Conservation (phyloP, 2,329 filamentous ascomycete genomes). For the Mariannaea elegans region DNA sequence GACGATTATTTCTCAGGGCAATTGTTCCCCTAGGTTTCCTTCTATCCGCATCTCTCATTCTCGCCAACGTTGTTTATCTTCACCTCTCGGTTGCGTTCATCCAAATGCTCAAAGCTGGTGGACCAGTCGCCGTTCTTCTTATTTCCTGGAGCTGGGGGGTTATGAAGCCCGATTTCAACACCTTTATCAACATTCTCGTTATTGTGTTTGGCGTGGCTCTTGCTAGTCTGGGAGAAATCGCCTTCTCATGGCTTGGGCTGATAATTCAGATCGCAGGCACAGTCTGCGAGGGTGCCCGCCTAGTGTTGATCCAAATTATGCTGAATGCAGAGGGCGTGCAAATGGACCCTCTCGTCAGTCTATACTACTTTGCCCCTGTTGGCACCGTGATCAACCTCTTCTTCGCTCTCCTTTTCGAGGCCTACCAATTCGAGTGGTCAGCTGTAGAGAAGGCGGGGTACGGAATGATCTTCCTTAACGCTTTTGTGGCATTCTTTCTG, state of each 20-base stretch:
- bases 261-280: conserved; percentile 19
- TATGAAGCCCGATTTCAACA: background rate
- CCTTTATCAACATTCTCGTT: conserved; percentile 6
- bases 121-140: conserved; percentile 9
- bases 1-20: conserved; percentile 1
- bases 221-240: conserved; percentile 8
- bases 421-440: background rate
- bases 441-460: conserved; percentile 3
- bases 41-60: conserved; percentile 3
- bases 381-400: conserved; percentile 14
- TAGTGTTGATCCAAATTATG: conserved; percentile 30
- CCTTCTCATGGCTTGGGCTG: conserved; percentile 7
- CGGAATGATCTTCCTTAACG: conserved; percentile 10
- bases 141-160: conserved; percentile 2
- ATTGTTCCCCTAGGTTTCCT: conserved; percentile 10
- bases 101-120: conserved; percentile 13
- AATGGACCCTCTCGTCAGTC: conserved; percentile 28
- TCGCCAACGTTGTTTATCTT: conserved; percentile 13
- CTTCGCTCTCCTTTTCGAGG: conserved; percentile 10
- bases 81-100: conserved; percentile 9
- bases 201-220: conserved; percentile 3
- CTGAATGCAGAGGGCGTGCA: conserved; percentile 24
- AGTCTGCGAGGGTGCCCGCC: conserved; percentile 23
- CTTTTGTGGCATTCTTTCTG: conserved; percentile 12
- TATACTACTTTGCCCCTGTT: conserved; percentile 27